Base-by-base conservation (phyloP, 1,284 basidiomycete genomes). In the Puccinia horiana region DNA sequence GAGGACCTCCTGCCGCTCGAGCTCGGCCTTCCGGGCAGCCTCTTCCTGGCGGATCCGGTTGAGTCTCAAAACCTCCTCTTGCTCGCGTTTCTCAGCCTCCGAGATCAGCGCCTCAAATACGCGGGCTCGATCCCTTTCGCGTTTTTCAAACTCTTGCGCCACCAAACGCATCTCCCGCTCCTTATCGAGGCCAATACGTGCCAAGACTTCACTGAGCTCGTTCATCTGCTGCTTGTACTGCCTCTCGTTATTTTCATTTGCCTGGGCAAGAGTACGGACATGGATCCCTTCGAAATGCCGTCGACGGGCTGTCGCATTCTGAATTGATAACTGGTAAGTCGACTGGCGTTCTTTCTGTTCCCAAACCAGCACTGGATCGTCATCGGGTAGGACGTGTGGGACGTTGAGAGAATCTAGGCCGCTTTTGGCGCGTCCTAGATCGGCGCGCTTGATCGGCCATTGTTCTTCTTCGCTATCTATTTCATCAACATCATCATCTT, bases 221-320 rank as follows among this genome's bases (percentile, higher is more conserved):
- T 81, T 67, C 79, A 74, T 74, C 42, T 81, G 56, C 40, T 81
- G 70, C 32, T 81, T 65, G 54, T 81, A 42, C 16, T 63, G 32
- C 32, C 14, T n/a, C 61, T 81, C 29, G 52, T 32, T 63, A 20
- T 40, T 63, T 42, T 74, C 79, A 58, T 81, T 74, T 29, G 58
- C 70, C 35, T n/a, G 49, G 42, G 52, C 56, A 0, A 81, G 42
- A 0, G 79, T 81, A 2, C 67, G 65, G 26, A 37, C 47, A 52
- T 81, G 79, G 20, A 81, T 81, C 6, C 67, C 79, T 74, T 81
- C 70, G 35, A 74, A 81, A 42, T 81, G 70, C 49, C 70, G 70
- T 3, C 79, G 37, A 72, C 70, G 69, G 37, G 56, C 56, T 1
- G 32, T 29, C n/a, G 79, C 56, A 23, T 74, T 81, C 44, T 74